Conservation (phyloP, 2,329 filamentous ascomycete species). For the Aspergillus spinulosporus region DNA sequence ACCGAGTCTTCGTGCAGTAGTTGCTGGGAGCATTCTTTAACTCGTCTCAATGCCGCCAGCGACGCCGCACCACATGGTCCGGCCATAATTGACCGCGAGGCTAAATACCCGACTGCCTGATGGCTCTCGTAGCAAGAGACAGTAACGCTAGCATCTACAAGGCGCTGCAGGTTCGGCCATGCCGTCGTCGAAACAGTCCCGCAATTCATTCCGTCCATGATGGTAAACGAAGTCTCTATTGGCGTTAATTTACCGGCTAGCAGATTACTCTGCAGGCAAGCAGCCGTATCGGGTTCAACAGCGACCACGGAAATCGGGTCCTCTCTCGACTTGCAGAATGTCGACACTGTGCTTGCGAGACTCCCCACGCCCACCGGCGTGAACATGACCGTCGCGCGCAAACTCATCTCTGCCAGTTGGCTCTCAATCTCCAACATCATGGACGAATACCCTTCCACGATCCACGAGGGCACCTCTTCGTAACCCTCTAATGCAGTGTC, state of each 20-base stretch:
- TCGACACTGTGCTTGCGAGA: constrained; percentile 67
- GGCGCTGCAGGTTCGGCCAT: constrained; percentile 60
- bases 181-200: constrained; percentile 66
- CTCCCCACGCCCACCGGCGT: constrained; percentile 72
- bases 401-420: constrained; percentile 52
- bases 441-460: constrained; percentile 75
- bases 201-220: constrained; percentile 74
- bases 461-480: constrained; percentile 67
- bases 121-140: constrained; percentile 66
- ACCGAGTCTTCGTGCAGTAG: constrained; percentile 51
- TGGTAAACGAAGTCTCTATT: constrained; percentile 61
- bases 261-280: constrained; percentile 54
- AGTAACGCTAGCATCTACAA: constrained; percentile 61
- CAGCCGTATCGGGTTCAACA: constrained; percentile 68
- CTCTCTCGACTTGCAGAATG: constrained; percentile 59
- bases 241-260: constrained; percentile 49
- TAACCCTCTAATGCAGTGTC: constrained; percentile 70
- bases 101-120: constrained; percentile 56
- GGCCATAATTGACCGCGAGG: constrained; percentile 47
- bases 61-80: constrained; percentile 66
- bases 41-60: constrained; percentile 55
- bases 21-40: constrained; percentile 34
- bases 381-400: constrained; percentile 54
- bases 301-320: constrained; percentile 54
- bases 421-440: constrained; percentile 68